Conservation (phyloP, 495 filamentous ascomycete species). For the Penicillium canariense region DNA sequence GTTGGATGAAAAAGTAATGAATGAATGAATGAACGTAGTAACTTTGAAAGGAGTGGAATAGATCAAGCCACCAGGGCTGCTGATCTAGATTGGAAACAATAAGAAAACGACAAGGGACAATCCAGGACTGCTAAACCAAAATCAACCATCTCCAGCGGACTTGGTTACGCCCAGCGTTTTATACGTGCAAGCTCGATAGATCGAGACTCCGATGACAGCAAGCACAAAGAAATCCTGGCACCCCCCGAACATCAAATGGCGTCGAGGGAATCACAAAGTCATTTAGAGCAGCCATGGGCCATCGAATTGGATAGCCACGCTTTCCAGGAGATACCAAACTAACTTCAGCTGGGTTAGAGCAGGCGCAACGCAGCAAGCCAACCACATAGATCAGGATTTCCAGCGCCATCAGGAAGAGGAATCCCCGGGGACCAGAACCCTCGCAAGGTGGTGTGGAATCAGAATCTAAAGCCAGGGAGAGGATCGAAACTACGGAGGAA, state of each 20-base stretch:
- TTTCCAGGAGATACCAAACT: slow-evolving; percentile 2
- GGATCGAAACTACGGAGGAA: slow-evolving; percentile 2
- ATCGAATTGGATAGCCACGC: background rate
- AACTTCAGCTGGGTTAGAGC: background rate
- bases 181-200: background rate
- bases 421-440: background rate
- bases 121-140: background rate
- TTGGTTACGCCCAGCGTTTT: background rate
- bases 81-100: background rate
- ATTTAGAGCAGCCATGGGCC: background rate
- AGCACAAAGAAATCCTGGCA: background rate
- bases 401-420: background rate
- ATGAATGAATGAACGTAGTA: background rate
- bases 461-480: background rate
- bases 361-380: background rate
- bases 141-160: background rate
- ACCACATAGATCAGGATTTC: background rate
- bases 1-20: background rate
- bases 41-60: slow-evolving; percentile 1
- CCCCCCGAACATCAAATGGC: background rate
- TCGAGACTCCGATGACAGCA: background rate
- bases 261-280: slow-evolving; percentile 4
- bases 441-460: background rate
- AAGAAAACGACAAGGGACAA: slow-evolving; percentile 9
- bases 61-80: background rate